These are phyloP conservation scores for Dentiscutata heterogama DNA, from an alignment of 371 early-diverging fungal genomes.

Conservation along the genomic window DNA sequence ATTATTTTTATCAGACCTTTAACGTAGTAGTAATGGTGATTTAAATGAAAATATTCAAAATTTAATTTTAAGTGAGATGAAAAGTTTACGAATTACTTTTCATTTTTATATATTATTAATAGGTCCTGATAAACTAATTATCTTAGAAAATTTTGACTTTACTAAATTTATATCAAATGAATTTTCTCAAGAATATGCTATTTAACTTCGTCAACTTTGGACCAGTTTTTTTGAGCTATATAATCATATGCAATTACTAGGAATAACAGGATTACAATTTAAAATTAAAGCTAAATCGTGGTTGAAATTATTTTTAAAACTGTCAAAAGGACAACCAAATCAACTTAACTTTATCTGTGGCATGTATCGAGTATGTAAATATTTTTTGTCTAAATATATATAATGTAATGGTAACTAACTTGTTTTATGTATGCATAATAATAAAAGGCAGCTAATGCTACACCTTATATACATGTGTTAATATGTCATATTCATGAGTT, in stretches of 20 bases:
- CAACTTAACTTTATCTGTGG: not conserved
- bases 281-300: not conserved
- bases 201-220: not conserved
- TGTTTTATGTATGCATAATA: too few relatives aligned
- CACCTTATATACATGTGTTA: not conserved
- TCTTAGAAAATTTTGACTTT: not conserved
- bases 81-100: not conserved
- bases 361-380: too few relatives aligned
- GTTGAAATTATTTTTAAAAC: not conserved
- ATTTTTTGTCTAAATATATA: not conserved
- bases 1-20: not conserved
- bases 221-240: not conserved
- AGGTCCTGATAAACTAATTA: not conserved
- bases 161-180: not conserved
- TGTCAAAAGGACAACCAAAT: not conserved
- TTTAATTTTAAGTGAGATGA: not conserved
- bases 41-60: not conserved
- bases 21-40: not conserved
- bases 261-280: not conserved
- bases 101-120: conserved; percentile 11
- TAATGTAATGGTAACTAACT: too few relatives aligned
- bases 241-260: not conserved
- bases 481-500: conserved; percentile 4
- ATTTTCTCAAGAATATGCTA: not conserved
- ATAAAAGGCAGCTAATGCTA: not conserved